These are phyloP conservation scores for Grigorovia jiainica DNA, from an alignment of 805 yeast species.

Conservation along the genomic window DNA sequence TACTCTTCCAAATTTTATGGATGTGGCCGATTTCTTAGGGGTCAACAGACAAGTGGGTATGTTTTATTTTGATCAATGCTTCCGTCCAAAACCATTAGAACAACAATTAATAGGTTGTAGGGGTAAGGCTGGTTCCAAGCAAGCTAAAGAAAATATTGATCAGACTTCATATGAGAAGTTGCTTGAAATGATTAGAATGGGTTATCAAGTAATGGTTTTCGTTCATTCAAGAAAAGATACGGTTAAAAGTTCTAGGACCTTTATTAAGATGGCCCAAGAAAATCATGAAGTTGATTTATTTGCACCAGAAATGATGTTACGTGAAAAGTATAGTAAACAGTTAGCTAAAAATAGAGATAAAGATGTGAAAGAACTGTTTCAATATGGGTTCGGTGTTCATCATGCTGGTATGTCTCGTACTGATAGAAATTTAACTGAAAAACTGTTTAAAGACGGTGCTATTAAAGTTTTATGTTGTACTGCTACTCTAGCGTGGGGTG, in stretches of 20 bases:
- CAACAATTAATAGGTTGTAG: slow-evolving; percentile 81
- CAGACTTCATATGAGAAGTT: slow-evolving; percentile 68
- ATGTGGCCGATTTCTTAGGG: slow-evolving; percentile 90
- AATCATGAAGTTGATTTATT: slow-evolving; percentile 45
- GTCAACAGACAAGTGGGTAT: slow-evolving; percentile 86
- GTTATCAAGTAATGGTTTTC: slow-evolving; percentile 90
- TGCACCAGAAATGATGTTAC: slow-evolving; percentile 16
- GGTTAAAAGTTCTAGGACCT: slow-evolving; percentile 65
- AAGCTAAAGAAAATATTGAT: slow-evolving; percentile 63
- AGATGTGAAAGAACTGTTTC: slow-evolving; percentile 74
- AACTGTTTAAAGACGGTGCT: slow-evolving; percentile 75
- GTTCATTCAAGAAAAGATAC: slow-evolving; percentile 96
- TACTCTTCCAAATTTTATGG: slow-evolving; percentile 81
- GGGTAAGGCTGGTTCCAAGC: slow-evolving; percentile 74
- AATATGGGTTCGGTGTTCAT: slow-evolving; percentile 81
- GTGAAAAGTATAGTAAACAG: slow-evolving; percentile 46
- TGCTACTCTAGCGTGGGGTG: slow-evolving; percentile 99
- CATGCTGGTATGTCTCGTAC: slow-evolving; percentile 95
- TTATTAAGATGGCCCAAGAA: slow-evolving; percentile 57
- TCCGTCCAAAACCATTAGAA: slow-evolving; percentile 87
- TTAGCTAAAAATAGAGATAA: slow-evolving; percentile 61
- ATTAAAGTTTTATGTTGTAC: slow-evolving; percentile 90
- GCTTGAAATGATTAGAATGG: slow-evolving; percentile 52
- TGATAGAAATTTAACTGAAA: slow-evolving; percentile 84
- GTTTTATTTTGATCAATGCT: slow-evolving; percentile 89